Evolutionary conservation across 2,329 filamentous ascomycete species (phyloP).

Genomic region (Penicillium sp.): DNA sequence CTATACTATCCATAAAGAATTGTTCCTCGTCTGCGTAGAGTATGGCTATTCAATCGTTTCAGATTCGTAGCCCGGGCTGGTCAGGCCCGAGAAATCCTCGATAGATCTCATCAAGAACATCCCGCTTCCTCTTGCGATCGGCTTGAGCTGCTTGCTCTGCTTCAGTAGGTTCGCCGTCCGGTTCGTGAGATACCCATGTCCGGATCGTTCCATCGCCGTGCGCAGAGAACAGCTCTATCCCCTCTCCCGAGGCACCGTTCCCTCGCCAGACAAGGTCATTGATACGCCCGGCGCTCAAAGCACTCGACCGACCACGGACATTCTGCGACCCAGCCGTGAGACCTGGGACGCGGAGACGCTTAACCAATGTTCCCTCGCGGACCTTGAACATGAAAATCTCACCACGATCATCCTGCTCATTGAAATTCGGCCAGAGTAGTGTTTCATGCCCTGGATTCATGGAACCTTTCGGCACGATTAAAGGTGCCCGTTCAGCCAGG

Average conservation of each 20-base stretch:
- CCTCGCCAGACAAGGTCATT: constrained; percentile 76
- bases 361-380: constrained; percentile 70
- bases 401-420: constrained; percentile 59
- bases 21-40: background rate
- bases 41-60: background rate
- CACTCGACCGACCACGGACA: constrained; percentile 41
- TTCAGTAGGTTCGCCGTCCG: constrained; percentile 47
- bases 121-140: constrained; percentile 65
- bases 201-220: constrained; percentile 82
- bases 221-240: constrained; percentile 72
- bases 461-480: constrained; percentile 61
- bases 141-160: constrained; percentile 51
- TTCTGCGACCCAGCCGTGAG: constrained; percentile 43
- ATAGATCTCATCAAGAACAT: constrained; percentile 77
- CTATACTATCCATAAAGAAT: background rate
- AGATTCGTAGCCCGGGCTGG: background rate
- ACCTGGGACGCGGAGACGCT: constrained; percentile 66
- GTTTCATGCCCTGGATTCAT: constrained; percentile 60
- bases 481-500: constrained; percentile 59
- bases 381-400: constrained; percentile 79
- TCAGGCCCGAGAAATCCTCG: constrained; percentile 62
- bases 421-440: constrained; percentile 78
- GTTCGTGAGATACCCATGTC: constrained; percentile 66
- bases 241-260: constrained; percentile 54
- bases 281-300: constrained; percentile 60